Evolutionary conservation across 257 asterid genomes (phyloP).

Genomic region (Marsdenia floribunda): DNA sequence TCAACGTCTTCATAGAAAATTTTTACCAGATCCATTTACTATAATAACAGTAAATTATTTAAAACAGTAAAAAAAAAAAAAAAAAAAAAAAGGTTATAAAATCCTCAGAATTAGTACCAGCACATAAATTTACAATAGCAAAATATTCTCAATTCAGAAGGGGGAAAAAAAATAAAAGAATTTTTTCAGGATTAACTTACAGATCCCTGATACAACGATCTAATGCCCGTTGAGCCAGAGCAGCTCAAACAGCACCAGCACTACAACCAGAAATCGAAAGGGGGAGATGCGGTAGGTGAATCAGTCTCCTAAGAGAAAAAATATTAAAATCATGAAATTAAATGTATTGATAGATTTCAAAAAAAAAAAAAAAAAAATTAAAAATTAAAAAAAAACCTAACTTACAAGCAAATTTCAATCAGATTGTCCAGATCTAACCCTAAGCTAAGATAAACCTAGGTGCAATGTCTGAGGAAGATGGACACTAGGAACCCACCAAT

Average conservation of each 20-base stretch:
- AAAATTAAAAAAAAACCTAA: background rate
- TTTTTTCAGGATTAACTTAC: slow-evolving; percentile 27
- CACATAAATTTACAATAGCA: background rate
- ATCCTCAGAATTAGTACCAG: background rate
- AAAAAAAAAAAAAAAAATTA: too few species aligned
- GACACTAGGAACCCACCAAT: slow-evolving; percentile 12
- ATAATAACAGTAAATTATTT: background rate
- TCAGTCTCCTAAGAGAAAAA: background rate
- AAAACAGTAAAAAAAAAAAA: too few species aligned
- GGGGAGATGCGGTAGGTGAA: background rate
- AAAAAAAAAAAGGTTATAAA: background rate
- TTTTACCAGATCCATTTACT: background rate
- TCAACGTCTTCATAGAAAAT: background rate
- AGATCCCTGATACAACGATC: slow-evolving; percentile 29
- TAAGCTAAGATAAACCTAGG: slow-evolving; percentile 6
- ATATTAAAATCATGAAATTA: background rate
- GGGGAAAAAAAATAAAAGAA: background rate
- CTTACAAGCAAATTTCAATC: slow-evolving; percentile 3
- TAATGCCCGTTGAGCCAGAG: slow-evolving; percentile 19
- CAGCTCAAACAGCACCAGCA: slow-evolving; percentile 21
- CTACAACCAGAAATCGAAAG: slow-evolving; percentile 21
- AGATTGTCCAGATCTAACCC: slow-evolving; percentile 22
- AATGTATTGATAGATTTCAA: background rate
- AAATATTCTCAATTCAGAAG: background rate
- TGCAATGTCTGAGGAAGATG: slow-evolving; percentile 4